Evolutionary conservation across 1,139 yeast species (phyloP).

Genomic region (Lodderomyces margitis): DNA sequence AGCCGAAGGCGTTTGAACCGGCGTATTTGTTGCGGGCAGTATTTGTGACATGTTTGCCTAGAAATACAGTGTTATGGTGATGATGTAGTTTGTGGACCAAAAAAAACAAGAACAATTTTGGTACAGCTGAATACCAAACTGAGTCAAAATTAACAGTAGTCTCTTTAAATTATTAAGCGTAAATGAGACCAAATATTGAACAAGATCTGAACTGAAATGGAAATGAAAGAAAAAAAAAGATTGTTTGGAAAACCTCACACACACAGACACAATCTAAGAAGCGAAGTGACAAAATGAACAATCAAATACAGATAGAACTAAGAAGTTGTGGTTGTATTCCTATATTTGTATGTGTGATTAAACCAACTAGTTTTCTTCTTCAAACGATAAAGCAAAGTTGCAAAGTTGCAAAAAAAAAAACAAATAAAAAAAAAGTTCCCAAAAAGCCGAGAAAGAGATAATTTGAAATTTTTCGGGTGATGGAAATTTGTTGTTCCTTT

Average conservation of each 20-base stretch:
- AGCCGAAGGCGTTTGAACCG: slow-evolving; percentile 43
- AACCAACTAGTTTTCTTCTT: neutral
- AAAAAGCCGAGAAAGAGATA: neutral
- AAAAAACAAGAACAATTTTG: too few relatives aligned
- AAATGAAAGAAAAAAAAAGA: neutral
- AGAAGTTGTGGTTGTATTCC: too few relatives aligned
- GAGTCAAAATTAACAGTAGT: neutral
- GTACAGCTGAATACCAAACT: neutral
- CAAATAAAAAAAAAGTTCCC: neutral
- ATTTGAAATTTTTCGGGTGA: neutral
- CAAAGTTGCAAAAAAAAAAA: slow-evolving; percentile 1
- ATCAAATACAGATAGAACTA: too few relatives aligned
- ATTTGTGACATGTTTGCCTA: slow-evolving; percentile 23
- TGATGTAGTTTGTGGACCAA: too few relatives aligned
- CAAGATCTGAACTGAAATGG: too few relatives aligned
- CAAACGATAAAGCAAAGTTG: neutral
- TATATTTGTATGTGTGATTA: too few relatives aligned
- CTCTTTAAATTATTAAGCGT: neutral
- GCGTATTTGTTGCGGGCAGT: slow-evolving; percentile 30
- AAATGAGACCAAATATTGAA: too few relatives aligned
- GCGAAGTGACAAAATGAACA: too few relatives aligned
- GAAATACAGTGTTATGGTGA: neutral
- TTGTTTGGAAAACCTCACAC: neutral
- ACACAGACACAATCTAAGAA: too few relatives aligned
- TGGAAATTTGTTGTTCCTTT: slow-evolving; percentile 4